Evolutionary conservation across 345 rosid species (phyloP), one percentile per base, ranked within the genome.

Genomic region (Murraya paniculata): DNA sequence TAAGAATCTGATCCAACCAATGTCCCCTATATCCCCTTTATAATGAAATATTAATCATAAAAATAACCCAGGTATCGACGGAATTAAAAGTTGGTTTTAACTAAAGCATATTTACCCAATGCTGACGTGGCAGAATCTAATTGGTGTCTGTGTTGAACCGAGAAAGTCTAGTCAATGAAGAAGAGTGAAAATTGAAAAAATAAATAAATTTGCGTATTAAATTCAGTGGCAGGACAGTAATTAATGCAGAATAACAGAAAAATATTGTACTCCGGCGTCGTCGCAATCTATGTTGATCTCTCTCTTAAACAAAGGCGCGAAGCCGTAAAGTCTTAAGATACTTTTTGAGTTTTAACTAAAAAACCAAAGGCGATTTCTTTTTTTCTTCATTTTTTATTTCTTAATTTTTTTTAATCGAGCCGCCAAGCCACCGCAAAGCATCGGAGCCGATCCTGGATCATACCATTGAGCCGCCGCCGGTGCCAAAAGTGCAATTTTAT

Each of bases 391-490:
- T 35, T 55, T 21, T 53, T 5, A 6, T 71, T 30, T 30, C 28
- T 41, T 7, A n/a, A n/a, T 0, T 0, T 33, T 45, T 48, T 70
- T 70, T 16, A 72, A 72, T 14, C n/a, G 58, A 61, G 69, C 72
- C 78, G 62, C 45, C 18, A 21, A 71, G 62, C 61, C 50, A 11
- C 22, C 35, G 35, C 8, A 19, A 68, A 33, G n/a, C 62, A 39
- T 5, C 8, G 61, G 3, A 8, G 35, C 83, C 50, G 83, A 75
- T 76, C 77, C 22, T 62, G 36, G 22, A 18, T 18, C 50, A 22
- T n/a, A 74, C 22, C 21, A 82, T 59, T 78, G 56, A 84, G 85
- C 83, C 79, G 81, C 77, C 68, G 79, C 81, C 77, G 59, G 67
- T 59, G 71, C 48, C 80, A 30, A 1, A 22, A 60, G 50, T 41